Conservation (phyloP, 345 rosid species). For the thale cress (Arabidopsis thaliana) region TAIR10.1 NC_003074.8:20528001-20528500, state of each 20-base stretch:
- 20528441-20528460: slow-evolving; percentile 32
- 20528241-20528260: slow-evolving; percentile 32
- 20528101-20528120: slow-evolving; percentile 90
- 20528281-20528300: slow-evolving; percentile 47
- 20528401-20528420: slow-evolving; percentile 37
- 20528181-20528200: slow-evolving; percentile 84
- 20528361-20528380: slow-evolving; percentile 43
- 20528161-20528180: slow-evolving; percentile 88
- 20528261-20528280: slow-evolving; percentile 40
- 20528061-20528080: slow-evolving; percentile 86
- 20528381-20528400: slow-evolving; percentile 39
- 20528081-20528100: slow-evolving; percentile 79
- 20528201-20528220: slow-evolving; percentile 50
- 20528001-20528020: slow-evolving; percentile 67
- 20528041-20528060: slow-evolving; percentile 87
- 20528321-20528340: slow-evolving; percentile 33
- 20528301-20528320: slow-evolving; percentile 35
- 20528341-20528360: slow-evolving; percentile 27
- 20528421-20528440: slow-evolving; percentile 30
- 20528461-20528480: slow-evolving; percentile 43
- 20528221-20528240: slow-evolving; percentile 37
- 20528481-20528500: slow-evolving; percentile 44
- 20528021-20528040: slow-evolving; percentile 65
- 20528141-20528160: slow-evolving; percentile 83
- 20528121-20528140: slow-evolving; percentile 87